Percentiles rank a stretch among this genome's conserved stretches.
Conservation (phyloP, 2,329 filamentous ascomycete species). For the Colletotrichum sublineola region DNA sequence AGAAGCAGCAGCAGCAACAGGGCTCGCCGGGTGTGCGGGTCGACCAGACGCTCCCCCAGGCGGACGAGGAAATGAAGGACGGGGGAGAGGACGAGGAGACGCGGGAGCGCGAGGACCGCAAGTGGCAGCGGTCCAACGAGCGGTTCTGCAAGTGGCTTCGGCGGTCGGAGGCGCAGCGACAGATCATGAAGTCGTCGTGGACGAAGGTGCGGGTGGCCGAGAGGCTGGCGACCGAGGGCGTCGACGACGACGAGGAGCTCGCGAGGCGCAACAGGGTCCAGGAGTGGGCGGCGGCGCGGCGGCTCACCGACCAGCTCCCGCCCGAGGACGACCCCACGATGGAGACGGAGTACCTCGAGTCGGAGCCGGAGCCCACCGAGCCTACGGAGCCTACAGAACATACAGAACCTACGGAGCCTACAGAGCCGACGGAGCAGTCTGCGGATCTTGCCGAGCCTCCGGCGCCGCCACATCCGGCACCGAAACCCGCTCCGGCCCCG, state of each 20-base stretch:
- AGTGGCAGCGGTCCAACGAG: constrained; percentile 37
- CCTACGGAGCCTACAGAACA: not conserved
- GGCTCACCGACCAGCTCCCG: constrained; percentile 27
- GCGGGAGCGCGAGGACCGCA: not conserved
- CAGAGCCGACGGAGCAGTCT: not conserved
- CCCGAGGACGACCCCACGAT: constrained; percentile 35
- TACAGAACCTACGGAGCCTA: not conserved
- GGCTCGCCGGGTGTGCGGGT: not conserved
- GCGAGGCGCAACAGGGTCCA: constrained; percentile 24
- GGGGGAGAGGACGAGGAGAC: not conserved
- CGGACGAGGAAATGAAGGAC: constrained; percentile 8
- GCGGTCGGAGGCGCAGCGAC: constrained; percentile 36
- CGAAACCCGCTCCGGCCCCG: constrained; percentile 7
- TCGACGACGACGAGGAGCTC: constrained; percentile 28
- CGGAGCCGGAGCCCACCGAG: constrained; percentile 5
- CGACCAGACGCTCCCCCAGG: not conserved
- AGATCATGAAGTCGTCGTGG: constrained; percentile 42
- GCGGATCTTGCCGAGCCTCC: not conserved
- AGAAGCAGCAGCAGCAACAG: not conserved
- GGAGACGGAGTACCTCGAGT: constrained; percentile 25
- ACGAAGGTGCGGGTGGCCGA: constrained; percentile 38
- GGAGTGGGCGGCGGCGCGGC: constrained; percentile 33
- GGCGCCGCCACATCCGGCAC: not conserved
- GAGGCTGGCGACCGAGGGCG: constrained; percentile 13
- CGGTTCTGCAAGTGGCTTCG: constrained; percentile 38